Evolutionary conservation across 345 rosid genomes (phyloP).

Genomic region (Salix purpurea): DNA sequence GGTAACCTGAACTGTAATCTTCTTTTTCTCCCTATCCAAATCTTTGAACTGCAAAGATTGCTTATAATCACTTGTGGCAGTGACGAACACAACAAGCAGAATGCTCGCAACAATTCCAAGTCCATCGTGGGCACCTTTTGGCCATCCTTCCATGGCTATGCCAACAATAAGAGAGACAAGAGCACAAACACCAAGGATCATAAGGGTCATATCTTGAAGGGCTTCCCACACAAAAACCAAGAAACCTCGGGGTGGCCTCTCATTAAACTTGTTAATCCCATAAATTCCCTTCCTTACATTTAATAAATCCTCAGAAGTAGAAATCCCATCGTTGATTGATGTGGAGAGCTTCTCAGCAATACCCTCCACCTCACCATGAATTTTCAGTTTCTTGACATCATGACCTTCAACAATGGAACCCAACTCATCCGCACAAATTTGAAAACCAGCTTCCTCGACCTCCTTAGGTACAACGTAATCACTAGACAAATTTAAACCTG

Average conservation of each 20-base stretch:
- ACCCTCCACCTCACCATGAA: constrained; percentile 71
- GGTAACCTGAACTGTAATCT: constrained; percentile 73
- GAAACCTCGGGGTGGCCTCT: constrained; percentile 66
- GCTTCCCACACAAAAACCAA: constrained; percentile 97
- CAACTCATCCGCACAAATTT: constrained; percentile 79
- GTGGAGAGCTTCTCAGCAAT: constrained; percentile 61
- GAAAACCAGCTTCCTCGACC: constrained; percentile 71
- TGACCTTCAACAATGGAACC: constrained; percentile 86
- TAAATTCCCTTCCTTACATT: constrained; percentile 48
- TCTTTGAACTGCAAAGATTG: constrained; percentile 85
- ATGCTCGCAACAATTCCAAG: constrained; percentile 91
- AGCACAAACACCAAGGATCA: constrained; percentile 88
- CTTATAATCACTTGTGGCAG: constrained; percentile 82
- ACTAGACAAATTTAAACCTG: constrained; percentile 58
- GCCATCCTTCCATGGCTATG: constrained; percentile 88
- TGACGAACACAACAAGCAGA: constrained; percentile 79
- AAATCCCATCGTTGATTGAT: constrained; percentile 52
- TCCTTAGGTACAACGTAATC: constrained; percentile 73
- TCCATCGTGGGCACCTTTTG: constrained; percentile 91
- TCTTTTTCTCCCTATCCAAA: constrained; percentile 89
- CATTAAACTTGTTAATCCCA: constrained; percentile 80
- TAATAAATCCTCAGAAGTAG: constrained; percentile 42
- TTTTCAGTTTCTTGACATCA: constrained; percentile 64
- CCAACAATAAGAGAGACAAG: constrained; percentile 83
- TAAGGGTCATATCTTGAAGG: constrained; percentile 81